A percentile compares a stretch with the other conserved stretches of the same genome.
phyloP scores from a whole-genome alignment of 192 early-diverging fungal species.

The Podila epigama region DNA sequence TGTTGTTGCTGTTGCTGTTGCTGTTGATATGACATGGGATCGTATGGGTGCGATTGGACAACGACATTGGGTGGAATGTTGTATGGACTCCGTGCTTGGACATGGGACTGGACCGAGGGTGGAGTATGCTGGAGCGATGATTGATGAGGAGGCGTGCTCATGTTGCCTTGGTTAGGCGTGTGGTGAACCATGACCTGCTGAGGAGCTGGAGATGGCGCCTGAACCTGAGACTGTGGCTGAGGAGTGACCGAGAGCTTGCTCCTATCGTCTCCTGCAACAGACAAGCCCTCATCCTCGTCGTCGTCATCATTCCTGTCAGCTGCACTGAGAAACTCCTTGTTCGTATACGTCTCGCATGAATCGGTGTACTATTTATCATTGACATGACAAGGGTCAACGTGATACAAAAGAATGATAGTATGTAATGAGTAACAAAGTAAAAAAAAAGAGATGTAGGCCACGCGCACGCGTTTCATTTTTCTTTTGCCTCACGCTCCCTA shows the following conservation, averaged over 20 bases:
- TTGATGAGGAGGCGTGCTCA: constrained; percentile 34
- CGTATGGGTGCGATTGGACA: constrained; percentile 36
- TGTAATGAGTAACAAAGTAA: no score
- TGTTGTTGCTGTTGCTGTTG: constrained; percentile 11
- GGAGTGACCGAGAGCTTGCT: constrained; percentile 43
- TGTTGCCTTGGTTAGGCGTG: constrained; percentile 26
- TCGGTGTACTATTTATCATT: constrained; percentile 42
- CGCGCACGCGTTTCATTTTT: no score
- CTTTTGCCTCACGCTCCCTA: no score
- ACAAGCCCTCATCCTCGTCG: constrained; percentile 40
- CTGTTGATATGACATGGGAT: constrained; percentile 18
- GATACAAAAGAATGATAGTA: no score
- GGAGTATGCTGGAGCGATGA: constrained; percentile 37
- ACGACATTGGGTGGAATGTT: constrained; percentile 40
- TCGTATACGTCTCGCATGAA: constrained; percentile 44
- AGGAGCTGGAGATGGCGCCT: no score
- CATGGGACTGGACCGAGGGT: constrained; percentile 30
- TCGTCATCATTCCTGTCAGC: constrained; percentile 31
- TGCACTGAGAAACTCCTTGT: constrained; percentile 45
- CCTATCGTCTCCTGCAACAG: constrained; percentile 40
- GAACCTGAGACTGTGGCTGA: constrained; percentile 35
- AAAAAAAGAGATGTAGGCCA: no score
- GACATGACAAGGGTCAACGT: no score
- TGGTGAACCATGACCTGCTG: constrained; percentile 15
- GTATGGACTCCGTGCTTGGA: constrained; percentile 34